Base-by-base conservation (phyloP, 2,329 filamentous ascomycete species). In the Fusarium sp. region DNA sequence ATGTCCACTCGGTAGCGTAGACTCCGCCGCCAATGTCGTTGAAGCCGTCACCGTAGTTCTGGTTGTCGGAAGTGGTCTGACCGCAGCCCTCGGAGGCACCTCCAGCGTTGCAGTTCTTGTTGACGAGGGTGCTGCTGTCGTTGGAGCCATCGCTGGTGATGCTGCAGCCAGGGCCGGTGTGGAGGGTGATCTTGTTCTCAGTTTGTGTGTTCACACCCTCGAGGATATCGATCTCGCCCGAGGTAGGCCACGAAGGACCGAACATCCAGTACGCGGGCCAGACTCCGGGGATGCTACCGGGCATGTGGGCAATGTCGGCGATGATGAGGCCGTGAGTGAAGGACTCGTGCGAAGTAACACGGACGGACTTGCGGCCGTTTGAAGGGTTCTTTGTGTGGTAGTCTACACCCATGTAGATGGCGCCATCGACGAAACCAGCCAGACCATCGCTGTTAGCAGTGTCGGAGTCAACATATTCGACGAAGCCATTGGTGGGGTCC, bases 161-260 rank as follows among this genome's bases (percentile, higher is more conserved):
- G 26, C 77, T 78, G 81, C 92, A 94, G 46, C 87, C 87, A 5
- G 82, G 69, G 11, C 79, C 79, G 2, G 92, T 93, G 82, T 93
- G 90, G 17, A 96, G 84, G 34, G 91, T 90, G 79, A 94, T 84
- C 45, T 84, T 79, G 77, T 92, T 88, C 61, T 83, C 80, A 4
- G 80, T 76, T 65, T 89, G 85, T 22, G 83, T 80, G 80, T 93
- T 92, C 71, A 94, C 90, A 38, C 91, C 92, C 81, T 94, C 92
- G 71, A 94, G 88, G 73, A 94, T 91, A 77, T 95, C 92, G 73
- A 95, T 92, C 80, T 94, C 92, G 46, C 92, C 92, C 9, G 83
- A 82, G 42, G 77, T 77, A 3, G 92, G 92, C 92, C 92, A 94
- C 74, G 86, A 79, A n/a, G 84, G 82, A 17, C 91, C 92, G 34